Base-by-base conservation (phyloP, 306 rosid genomes). In the Prosopis cineraria region DNA sequence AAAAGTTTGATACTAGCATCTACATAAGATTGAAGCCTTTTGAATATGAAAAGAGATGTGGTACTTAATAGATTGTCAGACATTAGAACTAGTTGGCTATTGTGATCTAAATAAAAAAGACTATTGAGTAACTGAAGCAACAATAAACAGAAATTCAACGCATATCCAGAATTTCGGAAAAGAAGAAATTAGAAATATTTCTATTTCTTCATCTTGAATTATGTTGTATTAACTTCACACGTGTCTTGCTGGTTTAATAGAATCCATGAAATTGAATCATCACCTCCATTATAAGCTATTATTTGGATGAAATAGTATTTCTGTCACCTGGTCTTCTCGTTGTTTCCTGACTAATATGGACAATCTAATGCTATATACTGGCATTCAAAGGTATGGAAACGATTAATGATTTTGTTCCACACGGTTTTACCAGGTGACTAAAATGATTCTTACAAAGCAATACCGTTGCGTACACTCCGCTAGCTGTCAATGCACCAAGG, bases 391-490 rank as follows among this genome's bases (percentile, higher is more conserved):
- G 13, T 25, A 16, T 64, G 48, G 55, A 37, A 60, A 60, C 58
- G 25, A 68, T 7, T 65, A 36, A 22, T 66, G 31, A 66, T 22
- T 10, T n/a, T 64, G 8, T 0, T 1, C 45, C n/a, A 13, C 11
- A 0, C 70, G n/a, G 50, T 66, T 37, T 19, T 58, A 11, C 47
- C 41, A 81, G 93, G 88, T 77, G 76, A 83, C 56, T 83, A 69
- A 48, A 74, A 92, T 94, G 98, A 90, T 91, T 76, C 80, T 95
- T 24, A 83, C 94, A 0, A 95, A 91, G 90, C 98, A 93, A 66
- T 93, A 91, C 72, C 96, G 99, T 44, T 95, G 99, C 56, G 44
- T 91, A 58, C 99, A 95, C 88, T 95, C 99, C 36, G 48, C 98
- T 62, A 88, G 94, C 78, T 95, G 99, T 81, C 96, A 84, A 78